phyloP scores from a whole-genome alignment of 2,329 filamentous ascomycete species.

The Pseudogymnoascus sp. region DNA sequence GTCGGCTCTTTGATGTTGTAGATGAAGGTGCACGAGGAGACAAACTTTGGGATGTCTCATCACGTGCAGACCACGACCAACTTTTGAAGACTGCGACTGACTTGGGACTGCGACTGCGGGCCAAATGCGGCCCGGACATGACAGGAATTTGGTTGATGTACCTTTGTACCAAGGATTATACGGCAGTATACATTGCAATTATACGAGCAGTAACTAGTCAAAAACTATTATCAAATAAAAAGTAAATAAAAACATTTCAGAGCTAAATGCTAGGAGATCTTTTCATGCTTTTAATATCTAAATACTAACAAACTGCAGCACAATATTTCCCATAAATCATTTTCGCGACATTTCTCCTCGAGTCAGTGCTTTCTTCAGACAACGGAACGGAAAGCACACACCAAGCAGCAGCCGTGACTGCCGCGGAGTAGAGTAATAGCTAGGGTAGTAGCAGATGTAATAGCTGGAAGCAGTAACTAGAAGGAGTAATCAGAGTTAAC shows the following conservation, averaged over 20 bases:
- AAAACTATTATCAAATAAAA: neutral
- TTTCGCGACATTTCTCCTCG: neutral
- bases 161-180: no score
- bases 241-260: neutral
- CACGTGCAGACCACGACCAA: neutral
- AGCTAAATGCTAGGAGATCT: neutral
- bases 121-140: neutral
- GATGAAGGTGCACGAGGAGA: slow-evolving; percentile 3
- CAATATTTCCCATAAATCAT: neutral
- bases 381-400: neutral
- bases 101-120: neutral
- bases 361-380: neutral
- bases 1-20: neutral
- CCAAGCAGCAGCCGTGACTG: slow-evolving; percentile 4
- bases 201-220: no score
- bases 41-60: slow-evolving; percentile 1
- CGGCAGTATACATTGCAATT: neutral
- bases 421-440: neutral
- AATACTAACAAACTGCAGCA: neutral
- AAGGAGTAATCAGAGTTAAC: neutral
- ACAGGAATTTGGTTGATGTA: neutral
- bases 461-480: neutral
- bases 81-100: neutral
- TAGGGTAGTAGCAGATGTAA: neutral
- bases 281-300: neutral